Conservation (phyloP, 208 protist genomes). For the Leishmania tarentolae region DNA sequence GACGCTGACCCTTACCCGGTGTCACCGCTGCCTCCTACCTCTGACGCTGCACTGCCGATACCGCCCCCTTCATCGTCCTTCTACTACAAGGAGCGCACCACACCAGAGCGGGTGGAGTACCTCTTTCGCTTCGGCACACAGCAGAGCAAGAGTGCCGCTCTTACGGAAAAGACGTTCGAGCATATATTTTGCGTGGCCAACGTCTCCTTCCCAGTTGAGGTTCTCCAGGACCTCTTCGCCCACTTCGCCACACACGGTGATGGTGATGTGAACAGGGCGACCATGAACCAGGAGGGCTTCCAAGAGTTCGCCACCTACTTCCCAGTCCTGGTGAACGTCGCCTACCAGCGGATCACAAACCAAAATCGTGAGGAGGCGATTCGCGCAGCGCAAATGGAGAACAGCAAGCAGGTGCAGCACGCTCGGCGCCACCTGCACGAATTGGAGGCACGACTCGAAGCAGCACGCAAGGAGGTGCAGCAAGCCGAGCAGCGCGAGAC, state of each 20-base stretch:
- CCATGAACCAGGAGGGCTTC: conserved; percentile 59
- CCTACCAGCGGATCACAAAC: conserved; percentile 69
- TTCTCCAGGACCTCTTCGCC: conserved; percentile 56
- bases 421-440: conserved; percentile 46
- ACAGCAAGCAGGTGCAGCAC: conserved; percentile 27
- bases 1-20: conserved; percentile 9
- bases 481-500: conserved; percentile 44
- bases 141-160: conserved; percentile 2
- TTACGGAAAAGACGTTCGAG: conserved; percentile 47
- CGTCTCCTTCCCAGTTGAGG: conserved; percentile 60
- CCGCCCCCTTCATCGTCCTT: conserved; percentile 18
- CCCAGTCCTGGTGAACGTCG: conserved; percentile 66
- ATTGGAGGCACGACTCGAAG: conserved; percentile 50
- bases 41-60: neutral
- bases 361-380: conserved; percentile 56
- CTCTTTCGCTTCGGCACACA: conserved; percentile 49
- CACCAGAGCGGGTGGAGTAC: conserved; percentile 61
- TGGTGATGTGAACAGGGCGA: conserved; percentile 3
- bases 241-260: conserved; percentile 42
- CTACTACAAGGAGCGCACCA: conserved; percentile 54
- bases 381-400: conserved; percentile 49
- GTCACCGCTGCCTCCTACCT: conserved; percentile 9
- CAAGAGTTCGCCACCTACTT: conserved; percentile 68
- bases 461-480: conserved; percentile 35
- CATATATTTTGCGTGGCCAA: conserved; percentile 56